Evolutionary conservation across 2,329 filamentous ascomycete genomes (phyloP).

Genomic region (Cercospora janseana): DNA sequence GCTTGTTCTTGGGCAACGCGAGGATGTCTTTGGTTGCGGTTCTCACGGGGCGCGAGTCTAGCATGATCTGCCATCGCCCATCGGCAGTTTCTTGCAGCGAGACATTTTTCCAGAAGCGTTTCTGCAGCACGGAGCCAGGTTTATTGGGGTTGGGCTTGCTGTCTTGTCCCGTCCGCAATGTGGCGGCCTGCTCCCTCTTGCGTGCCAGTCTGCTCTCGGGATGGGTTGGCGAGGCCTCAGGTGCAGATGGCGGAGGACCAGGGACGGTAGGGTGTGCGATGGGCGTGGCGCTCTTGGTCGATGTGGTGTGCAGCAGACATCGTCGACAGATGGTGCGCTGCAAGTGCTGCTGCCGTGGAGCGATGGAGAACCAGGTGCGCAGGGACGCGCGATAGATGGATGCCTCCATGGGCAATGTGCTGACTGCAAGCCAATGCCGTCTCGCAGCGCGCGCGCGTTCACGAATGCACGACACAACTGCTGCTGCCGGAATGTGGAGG

Average conservation of each 20-base stretch:
- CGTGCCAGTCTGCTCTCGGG: conserved; percentile 50
- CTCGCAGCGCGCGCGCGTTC: too few relatives aligned
- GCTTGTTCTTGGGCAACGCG: conserved; percentile 70
- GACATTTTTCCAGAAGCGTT: conserved; percentile 88
- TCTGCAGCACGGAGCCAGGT: conserved; percentile 55
- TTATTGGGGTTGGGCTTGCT: conserved; percentile 45
- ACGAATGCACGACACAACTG: too few relatives aligned
- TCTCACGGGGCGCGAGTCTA: conserved; percentile 77
- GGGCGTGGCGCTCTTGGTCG: conserved; percentile 51
- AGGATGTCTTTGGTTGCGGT: conserved; percentile 72
- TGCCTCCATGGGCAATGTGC: conserved; percentile 22
- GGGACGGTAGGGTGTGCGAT: conserved; percentile 57
- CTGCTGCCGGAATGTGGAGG: too few relatives aligned
- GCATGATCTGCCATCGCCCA: conserved; percentile 63
- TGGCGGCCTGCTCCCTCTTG: conserved; percentile 52
- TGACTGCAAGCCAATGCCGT: background rate
- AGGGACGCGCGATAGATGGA: conserved; percentile 21
- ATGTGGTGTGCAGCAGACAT: conserved; percentile 47
- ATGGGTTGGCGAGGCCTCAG: conserved; percentile 49
- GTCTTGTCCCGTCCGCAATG: conserved; percentile 48
- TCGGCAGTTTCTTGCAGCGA: conserved; percentile 63
- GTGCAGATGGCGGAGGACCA: conserved; percentile 60
- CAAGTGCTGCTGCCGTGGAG: conserved; percentile 25
- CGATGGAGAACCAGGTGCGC: conserved; percentile 35
- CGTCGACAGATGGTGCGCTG: conserved; percentile 29